Evolutionary conservation across 2,329 filamentous ascomycete genomes (phyloP), one percentile per base, ranked within the genome.

Genomic region (Drechslerella stenobrocha): DNA sequence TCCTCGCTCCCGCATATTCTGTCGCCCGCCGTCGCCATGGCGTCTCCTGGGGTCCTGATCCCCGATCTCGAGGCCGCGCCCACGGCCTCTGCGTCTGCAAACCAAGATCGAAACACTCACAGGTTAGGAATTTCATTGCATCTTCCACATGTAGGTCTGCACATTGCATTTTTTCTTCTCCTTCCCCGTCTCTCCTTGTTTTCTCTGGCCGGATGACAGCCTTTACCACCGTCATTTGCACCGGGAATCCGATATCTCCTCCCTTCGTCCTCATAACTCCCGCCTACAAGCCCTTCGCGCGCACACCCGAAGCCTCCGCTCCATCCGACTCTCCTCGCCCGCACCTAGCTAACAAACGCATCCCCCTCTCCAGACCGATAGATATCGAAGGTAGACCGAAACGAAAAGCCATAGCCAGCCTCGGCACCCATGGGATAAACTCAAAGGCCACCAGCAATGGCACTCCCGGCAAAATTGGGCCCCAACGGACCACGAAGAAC

Each of bases 401-500:
- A 60, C 63, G 63, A 30, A 67, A 67, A 48, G 63, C 63, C 24
- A 67, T 67, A 42, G 50, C 48, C 26, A 60, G 63, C 50, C 55
- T 67, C 44, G 63, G 63, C 44, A 23, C 44, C 28, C 63, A 67
- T 55, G 52, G 55, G 26, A 56, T 67, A 44, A 47, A 26, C 22
- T 44, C 61, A n/a, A 67, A 67, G 44, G 24, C 48, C 28, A 40
- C 46, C 22, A 20, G 6, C 26, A 67, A 67, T 52, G 63, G 63
- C 45, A 35, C 50, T 30, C 73, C 75, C 15, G 77, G 81, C 52
- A 96, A 97, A 78, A 90, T 96, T 63, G 93, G 93, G 1, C 92
- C 93, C 0, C 93, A 98, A 76, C 81, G 93, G 76, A 97, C 90
- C 59, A 95, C 91, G 22, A 95, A 96, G 77, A 96, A 89, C 71